Percentiles rank a stretch among this genome's conserved stretches.
These are phyloP conservation scores for Penicillium waksmanii DNA, from an alignment of 495 filamentous ascomycete genomes.

Conservation along the genomic window DNA sequence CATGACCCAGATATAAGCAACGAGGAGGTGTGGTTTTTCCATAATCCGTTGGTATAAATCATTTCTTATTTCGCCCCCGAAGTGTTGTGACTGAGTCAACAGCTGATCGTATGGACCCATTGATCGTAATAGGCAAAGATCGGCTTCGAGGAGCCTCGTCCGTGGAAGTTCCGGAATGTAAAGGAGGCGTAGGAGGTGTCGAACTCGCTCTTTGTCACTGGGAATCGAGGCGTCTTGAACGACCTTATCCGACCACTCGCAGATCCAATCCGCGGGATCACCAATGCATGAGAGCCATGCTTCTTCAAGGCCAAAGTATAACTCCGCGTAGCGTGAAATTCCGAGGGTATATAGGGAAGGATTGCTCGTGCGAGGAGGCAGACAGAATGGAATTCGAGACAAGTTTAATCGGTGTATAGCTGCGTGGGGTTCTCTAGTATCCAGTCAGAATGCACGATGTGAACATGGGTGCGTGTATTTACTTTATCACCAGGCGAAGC, in stretches of 20 bases:
- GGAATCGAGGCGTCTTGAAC: neutral
- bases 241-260: slow-evolving; percentile 3
- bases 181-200: slow-evolving; percentile 13
- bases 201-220: slow-evolving; percentile 7
- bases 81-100: neutral
- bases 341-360: slow-evolving; percentile 14
- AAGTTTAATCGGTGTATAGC: slow-evolving; percentile 21
- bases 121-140: slow-evolving; percentile 14
- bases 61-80: slow-evolving; percentile 1
- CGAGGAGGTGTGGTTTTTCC: slow-evolving; percentile 50
- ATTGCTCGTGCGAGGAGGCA: slow-evolving; percentile 10
- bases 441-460: neutral
- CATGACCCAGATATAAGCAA: slow-evolving; percentile 62
- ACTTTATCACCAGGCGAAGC: slow-evolving; percentile 17
- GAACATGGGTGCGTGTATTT: neutral
- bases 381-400: slow-evolving; percentile 17
- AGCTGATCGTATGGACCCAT: neutral
- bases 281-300: slow-evolving; percentile 19
- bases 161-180: slow-evolving; percentile 21
- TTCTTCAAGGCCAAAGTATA: slow-evolving; percentile 18
- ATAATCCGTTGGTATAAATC: slow-evolving; percentile 22
- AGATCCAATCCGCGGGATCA: slow-evolving; percentile 23
- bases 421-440: slow-evolving; percentile 20
- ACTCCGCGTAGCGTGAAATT: slow-evolving; percentile 21
- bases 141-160: slow-evolving; percentile 15